A percentile compares a stretch with the other conserved stretches of the same genome.
Evolutionary conservation across 2,329 filamentous ascomycete species (phyloP).

Genomic region (Trichoderma cornu-damae): DNA sequence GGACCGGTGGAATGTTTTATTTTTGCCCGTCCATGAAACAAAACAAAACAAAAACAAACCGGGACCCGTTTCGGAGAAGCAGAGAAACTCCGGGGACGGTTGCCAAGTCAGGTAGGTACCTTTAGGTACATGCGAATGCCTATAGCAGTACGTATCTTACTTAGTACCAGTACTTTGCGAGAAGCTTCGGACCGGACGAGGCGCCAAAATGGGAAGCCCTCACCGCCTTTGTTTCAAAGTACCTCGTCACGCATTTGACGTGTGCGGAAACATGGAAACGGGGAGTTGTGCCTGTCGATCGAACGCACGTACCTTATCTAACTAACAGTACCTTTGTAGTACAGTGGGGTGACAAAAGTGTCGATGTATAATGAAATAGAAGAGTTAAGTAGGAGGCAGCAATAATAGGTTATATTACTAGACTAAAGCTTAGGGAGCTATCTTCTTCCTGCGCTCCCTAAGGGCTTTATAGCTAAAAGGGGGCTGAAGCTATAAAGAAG

Average conservation of each 20-base stretch:
- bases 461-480: too few relatives aligned
- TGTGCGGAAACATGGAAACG: neutral
- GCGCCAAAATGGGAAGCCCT: neutral
- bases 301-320: neutral
- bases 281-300: conserved; percentile 8
- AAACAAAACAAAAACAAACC: neutral
- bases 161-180: too few relatives aligned
- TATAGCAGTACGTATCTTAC: too few relatives aligned
- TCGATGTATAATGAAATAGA: too few relatives aligned
- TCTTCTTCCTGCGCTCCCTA: too few relatives aligned
- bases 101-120: too few relatives aligned
- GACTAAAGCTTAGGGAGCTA: too few relatives aligned
- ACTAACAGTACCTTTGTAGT: neutral
- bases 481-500: too few relatives aligned
- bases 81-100: neutral
- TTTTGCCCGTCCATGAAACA: neutral
- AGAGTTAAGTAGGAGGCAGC: too few relatives aligned
- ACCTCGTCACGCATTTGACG: neutral
- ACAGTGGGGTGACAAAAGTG: too few relatives aligned
- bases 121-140: too few relatives aligned
- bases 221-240: neutral
- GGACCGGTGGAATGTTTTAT: neutral
- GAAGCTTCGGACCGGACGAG: neutral
- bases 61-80: neutral
- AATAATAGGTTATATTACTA: too few relatives aligned